Evolutionary conservation across 2,329 filamentous ascomycete genomes (phyloP), one percentile per base, ranked within the genome.

Genomic region (Colletotrichum noveboracense): DNA sequence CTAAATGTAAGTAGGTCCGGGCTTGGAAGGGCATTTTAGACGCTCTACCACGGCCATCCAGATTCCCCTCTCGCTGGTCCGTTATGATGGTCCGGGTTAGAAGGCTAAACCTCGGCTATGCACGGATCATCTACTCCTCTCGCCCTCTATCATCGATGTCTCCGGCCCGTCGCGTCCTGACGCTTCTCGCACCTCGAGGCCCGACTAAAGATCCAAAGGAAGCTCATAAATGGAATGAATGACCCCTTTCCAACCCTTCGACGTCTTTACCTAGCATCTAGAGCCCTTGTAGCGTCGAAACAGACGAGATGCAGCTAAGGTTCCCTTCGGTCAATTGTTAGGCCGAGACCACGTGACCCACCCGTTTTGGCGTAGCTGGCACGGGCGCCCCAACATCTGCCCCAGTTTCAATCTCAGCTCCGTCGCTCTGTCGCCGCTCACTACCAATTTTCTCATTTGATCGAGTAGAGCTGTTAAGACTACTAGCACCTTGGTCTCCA

Each of bases 401-500:
- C 66, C 60, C 70, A 74, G 55, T 70, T 67, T 61, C 69, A 70
- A 60, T 56, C 60, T 62, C 76, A 67, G 28, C 58, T 67, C 28
- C 34, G 26, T 61, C 71, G 69, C 74, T 58, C 76, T 80, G 79
- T 82, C 82, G 75, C 80, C 81, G 82, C 79, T 78, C 85, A 86
- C 85, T 86, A 86, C 79, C 84, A 86, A 85, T 86, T 86, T 86
- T 83, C 78, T 80, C 79, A 79, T 82, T 76, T 80, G 81, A 79
- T 80, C 80, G 80, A 82, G 80, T 80, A 77, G 72, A 77, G 77
- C 77, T 82, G 83, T 77, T 86, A 86, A 85, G 84, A 85, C 79
- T 70, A 77, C 79, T 80, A 82, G 80, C 82, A 75, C 32, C 55
- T 71, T 65, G 60, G 61, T 62, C 34, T 70, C 74, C 58, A 71